Evolutionary conservation across 2,329 filamentous ascomycete species (phyloP).

Genomic region (Claviceps sp.): DNA sequence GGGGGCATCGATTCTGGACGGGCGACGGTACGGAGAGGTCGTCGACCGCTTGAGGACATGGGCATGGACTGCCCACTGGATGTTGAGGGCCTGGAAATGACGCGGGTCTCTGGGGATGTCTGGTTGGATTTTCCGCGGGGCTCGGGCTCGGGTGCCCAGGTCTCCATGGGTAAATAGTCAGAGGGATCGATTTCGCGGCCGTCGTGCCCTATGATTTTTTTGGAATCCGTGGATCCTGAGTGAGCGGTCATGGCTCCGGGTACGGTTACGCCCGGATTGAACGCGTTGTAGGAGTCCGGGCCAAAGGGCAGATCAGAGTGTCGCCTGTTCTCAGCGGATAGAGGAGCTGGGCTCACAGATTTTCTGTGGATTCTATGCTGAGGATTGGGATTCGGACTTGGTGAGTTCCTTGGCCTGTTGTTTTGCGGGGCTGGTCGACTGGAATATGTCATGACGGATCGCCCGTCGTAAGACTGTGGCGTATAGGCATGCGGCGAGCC

Average conservation of each 20-base stretch:
- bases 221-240: conserved; percentile 33
- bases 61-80: conserved; percentile 41
- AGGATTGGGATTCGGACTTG: conserved; percentile 27
- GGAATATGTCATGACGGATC: conserved; percentile 25
- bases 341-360: conserved; percentile 59
- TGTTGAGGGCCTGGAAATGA: conserved; percentile 33
- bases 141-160: conserved; percentile 66
- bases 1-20: conserved; percentile 35
- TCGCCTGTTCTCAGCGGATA: conserved; percentile 31
- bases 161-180: conserved; percentile 64
- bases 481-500: conserved; percentile 19
- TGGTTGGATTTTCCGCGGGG: conserved; percentile 23
- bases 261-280: conserved; percentile 46
- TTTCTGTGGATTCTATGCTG: conserved; percentile 51
- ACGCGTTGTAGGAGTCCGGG: conserved; percentile 60
- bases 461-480: conserved; percentile 31
- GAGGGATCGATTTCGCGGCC: conserved; percentile 68
- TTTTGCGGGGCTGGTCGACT: conserved; percentile 17
- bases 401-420: conserved; percentile 17
- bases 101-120: conserved; percentile 17
- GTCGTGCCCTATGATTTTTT: conserved; percentile 63
- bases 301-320: conserved; percentile 55
- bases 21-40: conserved; percentile 35
- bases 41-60: conserved; percentile 35
- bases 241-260: conserved; percentile 17